Conservation (phyloP, 805 yeast species). For the Pichia pseudocactophila region DNA sequence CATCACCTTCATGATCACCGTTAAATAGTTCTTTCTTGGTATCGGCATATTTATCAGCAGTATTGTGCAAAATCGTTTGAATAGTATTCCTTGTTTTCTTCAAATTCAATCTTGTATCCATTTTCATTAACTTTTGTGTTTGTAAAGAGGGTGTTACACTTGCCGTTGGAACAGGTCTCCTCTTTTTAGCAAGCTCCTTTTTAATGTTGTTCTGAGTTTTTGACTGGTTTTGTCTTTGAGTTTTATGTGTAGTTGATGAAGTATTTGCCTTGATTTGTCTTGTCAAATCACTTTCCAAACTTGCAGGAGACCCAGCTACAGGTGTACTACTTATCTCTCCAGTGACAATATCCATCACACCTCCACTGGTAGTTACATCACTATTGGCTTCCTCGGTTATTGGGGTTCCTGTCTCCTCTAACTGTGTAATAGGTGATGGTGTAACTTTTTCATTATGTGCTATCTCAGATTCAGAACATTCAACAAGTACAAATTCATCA, state of each 20-base stretch:
- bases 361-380: background rate
- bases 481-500: constrained; percentile 72
- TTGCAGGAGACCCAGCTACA: too few relatives aligned
- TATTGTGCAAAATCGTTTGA: constrained; percentile 20
- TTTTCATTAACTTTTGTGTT: background rate
- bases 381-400: constrained; percentile 11
- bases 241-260: too few relatives aligned
- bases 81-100: constrained; percentile 19
- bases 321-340: too few relatives aligned
- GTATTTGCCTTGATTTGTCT: too few relatives aligned
- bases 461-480: constrained; percentile 41
- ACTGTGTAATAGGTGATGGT: constrained; percentile 33
- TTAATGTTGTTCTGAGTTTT: too few relatives aligned
- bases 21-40: constrained; percentile 12
- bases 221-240: too few relatives aligned
- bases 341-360: background rate
- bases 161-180: too few relatives aligned
- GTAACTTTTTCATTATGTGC: constrained; percentile 40
- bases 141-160: background rate
- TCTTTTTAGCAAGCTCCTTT: too few relatives aligned
- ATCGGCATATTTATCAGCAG: constrained; percentile 15
- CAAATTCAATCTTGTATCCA: constrained; percentile 12
- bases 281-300: too few relatives aligned
- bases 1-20: constrained; percentile 1
- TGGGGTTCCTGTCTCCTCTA: background rate